A percentile compares a stretch with the other conserved stretches of the same genome.
These are phyloP conservation scores for Phialophora verrucosa DNA, from an alignment of 2,329 filamentous ascomycete species.

Conservation along the genomic window DNA sequence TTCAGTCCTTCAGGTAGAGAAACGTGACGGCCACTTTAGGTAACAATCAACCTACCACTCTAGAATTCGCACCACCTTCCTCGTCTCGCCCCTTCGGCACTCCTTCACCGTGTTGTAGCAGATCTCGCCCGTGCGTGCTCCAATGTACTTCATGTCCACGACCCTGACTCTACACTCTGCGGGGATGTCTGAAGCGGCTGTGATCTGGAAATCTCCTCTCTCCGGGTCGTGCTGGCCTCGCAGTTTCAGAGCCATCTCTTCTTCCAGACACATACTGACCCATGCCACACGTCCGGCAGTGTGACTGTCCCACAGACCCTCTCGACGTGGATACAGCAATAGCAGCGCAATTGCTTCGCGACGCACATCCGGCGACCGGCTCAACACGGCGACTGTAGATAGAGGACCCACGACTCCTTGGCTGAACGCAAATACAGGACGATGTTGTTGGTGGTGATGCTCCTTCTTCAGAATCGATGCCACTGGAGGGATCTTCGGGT, in stretches of 20 bases:
- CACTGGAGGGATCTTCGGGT: not conserved
- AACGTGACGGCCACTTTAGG: too few species aligned
- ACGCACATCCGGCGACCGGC: slow-evolving; percentile 39
- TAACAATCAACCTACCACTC: not conserved
- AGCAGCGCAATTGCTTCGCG: slow-evolving; percentile 38
- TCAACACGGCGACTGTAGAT: slow-evolving; percentile 33
- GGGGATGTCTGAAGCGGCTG: slow-evolving; percentile 14
- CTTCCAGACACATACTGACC: slow-evolving; percentile 19
- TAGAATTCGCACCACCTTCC: not conserved
- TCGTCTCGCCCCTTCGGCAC: not conserved
- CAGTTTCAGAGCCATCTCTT: slow-evolving; percentile 8
- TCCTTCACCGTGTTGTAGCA: slow-evolving; percentile 7
- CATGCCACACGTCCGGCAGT: slow-evolving; percentile 3
- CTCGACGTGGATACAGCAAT: slow-evolving; percentile 17
- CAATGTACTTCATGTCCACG: slow-evolving; percentile 14
- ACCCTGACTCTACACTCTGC: slow-evolving; percentile 18
- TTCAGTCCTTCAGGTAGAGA: too few species aligned
- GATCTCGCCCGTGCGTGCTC: slow-evolving; percentile 11
- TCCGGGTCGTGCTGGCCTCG: not conserved
- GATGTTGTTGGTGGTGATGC: not conserved
- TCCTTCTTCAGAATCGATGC: slow-evolving; percentile 8
- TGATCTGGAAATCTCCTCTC: not conserved
- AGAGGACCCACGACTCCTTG: slow-evolving; percentile 21
- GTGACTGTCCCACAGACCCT: slow-evolving; percentile 22
- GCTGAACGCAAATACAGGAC: slow-evolving; percentile 23